These are phyloP conservation scores for Nannochloropsis granulata DNA, from an alignment of 108 stramenopile genomes.

Conservation along the genomic window DNA sequence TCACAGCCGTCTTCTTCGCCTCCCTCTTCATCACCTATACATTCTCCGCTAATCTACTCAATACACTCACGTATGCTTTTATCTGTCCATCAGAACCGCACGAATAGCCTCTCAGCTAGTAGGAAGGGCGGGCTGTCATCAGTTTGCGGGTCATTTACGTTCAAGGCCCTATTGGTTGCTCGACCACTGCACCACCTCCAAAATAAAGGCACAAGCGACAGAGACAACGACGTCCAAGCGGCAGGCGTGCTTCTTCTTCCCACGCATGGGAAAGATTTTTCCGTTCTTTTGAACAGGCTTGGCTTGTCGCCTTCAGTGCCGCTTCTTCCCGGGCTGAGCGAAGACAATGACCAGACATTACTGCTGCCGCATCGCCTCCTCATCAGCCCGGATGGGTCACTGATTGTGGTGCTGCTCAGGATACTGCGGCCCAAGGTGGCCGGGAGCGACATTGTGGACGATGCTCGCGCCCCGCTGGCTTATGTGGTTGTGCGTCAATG, in stretches of 20 bases:
- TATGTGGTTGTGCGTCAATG: background rate
- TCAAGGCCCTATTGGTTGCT: background rate
- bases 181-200: background rate
- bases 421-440: background rate
- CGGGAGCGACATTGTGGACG: background rate
- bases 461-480: background rate
- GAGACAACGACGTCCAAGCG: background rate
- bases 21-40: background rate
- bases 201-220: background rate
- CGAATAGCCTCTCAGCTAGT: background rate
- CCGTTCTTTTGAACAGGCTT: background rate
- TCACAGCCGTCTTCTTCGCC: no score
- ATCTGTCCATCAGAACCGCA: background rate
- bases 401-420: background rate
- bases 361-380: background rate
- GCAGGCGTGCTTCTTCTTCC: background rate
- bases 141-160: background rate
- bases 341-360: background rate
- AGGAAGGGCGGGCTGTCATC: background rate
- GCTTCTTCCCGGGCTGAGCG: background rate
- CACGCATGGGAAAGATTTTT: background rate
- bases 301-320: background rate
- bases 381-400: background rate
- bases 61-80: background rate
- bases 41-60: background rate